Evolutionary conservation across 1,284 basidiomycete species (phyloP), one percentile per base, ranked within the genome.

Genomic region (Malassezia pachydermatis): DNA sequence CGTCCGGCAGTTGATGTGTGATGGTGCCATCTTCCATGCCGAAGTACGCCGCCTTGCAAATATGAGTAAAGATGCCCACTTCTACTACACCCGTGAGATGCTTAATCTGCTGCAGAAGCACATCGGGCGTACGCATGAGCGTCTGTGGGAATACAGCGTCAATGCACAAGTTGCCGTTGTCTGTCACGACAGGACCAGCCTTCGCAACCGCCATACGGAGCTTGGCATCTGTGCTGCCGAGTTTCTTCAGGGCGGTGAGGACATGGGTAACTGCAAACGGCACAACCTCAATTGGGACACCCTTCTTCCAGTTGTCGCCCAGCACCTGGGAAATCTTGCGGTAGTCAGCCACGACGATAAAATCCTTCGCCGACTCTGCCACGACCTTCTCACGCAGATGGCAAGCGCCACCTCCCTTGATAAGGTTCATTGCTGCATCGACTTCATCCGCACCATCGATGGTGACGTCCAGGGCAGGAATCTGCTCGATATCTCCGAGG

Each of bases 391-490:
- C 94, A 29, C 90, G 81, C 28, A 98, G 75, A 64, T 98, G 94
- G 73, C 92, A 96, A 1, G 89, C 92, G 9, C 92, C 92, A 48
- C 92, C 92, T 11, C 92, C 92, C 75, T 98, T 98, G 76, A 99
- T 92, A 55, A 86, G 86, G 75, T 98, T 94, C 45, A 99, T 77
- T 32, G 81, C 75, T 34, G 77, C 74, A 74, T 96, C 90, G 27
- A 95, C 88, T 54, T 96, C 92, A 63, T 98, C 92, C 1, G 92
- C 92, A 35, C 92, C 92, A 72, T 99, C 92, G 47, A 99, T 82
- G 5, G 89, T 94, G 23, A 98, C 87, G 65, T 98, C 94, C 48
- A 98, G 84, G 8, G 76, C 76, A 2, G 86, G 84, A 74, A 86
- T 65, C 34, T 51, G 57, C 54, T 70, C 67, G 4, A 95, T 83